phyloP scores from a whole-genome alignment of 306 rosid species.

The Vigna hirtella region DNA sequence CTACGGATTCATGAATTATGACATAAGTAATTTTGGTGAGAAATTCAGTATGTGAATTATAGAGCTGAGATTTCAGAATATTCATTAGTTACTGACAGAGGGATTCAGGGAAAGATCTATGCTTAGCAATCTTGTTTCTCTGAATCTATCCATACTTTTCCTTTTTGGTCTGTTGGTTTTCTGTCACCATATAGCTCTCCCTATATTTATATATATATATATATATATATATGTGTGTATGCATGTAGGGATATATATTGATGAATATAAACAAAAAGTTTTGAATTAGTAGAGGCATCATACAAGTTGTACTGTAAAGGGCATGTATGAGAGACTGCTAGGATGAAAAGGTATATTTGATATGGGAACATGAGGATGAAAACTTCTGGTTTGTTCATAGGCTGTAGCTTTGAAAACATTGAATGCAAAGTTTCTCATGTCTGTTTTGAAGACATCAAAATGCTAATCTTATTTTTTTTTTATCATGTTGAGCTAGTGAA shows the following conservation, averaged over 20 bases:
- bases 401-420: background rate
- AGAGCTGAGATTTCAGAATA: background rate
- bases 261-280: too few species aligned
- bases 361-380: too few species aligned
- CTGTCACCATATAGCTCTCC: too few species aligned
- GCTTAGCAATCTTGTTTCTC: background rate
- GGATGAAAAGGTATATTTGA: too few species aligned
- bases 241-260: too few species aligned
- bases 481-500: background rate
- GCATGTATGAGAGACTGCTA: too few species aligned
- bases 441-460: background rate
- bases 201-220: too few species aligned
- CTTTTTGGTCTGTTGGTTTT: background rate
- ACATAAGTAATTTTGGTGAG: conserved; percentile 24
- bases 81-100: conserved; percentile 17
- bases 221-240: too few species aligned
- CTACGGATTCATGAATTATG: background rate
- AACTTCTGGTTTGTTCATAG: background rate
- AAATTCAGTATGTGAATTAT: background rate
- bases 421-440: background rate
- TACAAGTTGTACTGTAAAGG: too few species aligned
- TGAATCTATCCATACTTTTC: background rate
- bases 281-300: too few species aligned
- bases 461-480: background rate
- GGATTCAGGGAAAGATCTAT: background rate